These are phyloP conservation scores for Juncus effusus DNA, from an alignment of 176 grass and related monocot genomes.

Conservation along the genomic window DNA sequence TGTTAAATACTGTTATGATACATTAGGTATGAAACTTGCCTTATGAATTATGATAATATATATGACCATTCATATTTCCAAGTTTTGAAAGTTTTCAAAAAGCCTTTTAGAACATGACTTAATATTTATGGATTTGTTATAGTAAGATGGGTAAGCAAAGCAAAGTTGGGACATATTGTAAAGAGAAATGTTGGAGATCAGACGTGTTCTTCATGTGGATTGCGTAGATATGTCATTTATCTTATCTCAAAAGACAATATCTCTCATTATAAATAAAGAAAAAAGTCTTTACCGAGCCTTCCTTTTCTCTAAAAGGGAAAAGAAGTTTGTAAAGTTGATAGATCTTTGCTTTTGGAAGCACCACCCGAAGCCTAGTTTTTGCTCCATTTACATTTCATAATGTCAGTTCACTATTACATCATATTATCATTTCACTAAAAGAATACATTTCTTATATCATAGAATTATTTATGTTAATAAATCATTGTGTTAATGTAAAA, in stretches of 20 bases:
- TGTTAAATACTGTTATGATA: too few species aligned
- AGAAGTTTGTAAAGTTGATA: constrained; percentile 24
- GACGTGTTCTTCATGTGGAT: constrained; percentile 61
- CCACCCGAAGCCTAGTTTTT: neutral
- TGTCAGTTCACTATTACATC: too few species aligned
- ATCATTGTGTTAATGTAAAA: too few species aligned
- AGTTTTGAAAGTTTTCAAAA: too few species aligned
- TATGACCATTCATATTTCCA: too few species aligned
- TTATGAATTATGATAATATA: too few species aligned
- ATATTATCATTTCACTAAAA: too few species aligned
- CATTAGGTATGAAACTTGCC: too few species aligned
- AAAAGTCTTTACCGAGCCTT: constrained; percentile 1
- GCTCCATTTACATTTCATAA: too few species aligned
- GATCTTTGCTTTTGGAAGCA: constrained; percentile 19
- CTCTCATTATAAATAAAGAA: constrained; percentile 40
- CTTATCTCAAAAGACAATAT: constrained; percentile 51
- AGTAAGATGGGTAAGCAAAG: constrained; percentile 30
- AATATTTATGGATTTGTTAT: constrained; percentile 27
- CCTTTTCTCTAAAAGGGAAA: constrained; percentile 30
- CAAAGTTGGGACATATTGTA: constrained; percentile 46
- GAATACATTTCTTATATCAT: too few species aligned
- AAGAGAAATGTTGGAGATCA: constrained; percentile 30
- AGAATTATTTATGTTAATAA: too few species aligned
- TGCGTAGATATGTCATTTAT: constrained; percentile 81
- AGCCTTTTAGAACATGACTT: too few species aligned